Percentiles rank a stretch among this genome's conserved stretches.
These are phyloP conservation scores for Yarrowia galli DNA, from an alignment of 1,139 yeast species.

Conservation along the genomic window DNA sequence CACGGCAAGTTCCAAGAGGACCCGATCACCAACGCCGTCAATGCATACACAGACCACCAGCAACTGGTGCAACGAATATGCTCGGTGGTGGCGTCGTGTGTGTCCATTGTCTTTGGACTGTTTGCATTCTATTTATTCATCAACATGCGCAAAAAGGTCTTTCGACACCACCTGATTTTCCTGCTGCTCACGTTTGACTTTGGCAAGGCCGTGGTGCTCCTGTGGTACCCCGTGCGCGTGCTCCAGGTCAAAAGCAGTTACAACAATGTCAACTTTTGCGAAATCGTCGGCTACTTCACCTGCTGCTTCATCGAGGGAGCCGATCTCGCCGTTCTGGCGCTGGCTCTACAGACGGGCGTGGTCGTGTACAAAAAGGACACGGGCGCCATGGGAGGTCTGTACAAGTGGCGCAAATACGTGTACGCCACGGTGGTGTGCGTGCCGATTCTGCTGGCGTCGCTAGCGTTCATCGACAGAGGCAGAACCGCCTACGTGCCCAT, in stretches of 20 bases:
- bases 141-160: conserved; percentile 48
- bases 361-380: conserved; percentile 62
- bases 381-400: conserved; percentile 77
- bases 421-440: conserved; percentile 65
- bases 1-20: conserved; percentile 36
- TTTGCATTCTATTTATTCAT: conserved; percentile 49
- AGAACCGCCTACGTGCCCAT: conserved; percentile 50
- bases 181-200: conserved; percentile 74
- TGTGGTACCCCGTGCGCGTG: conserved; percentile 74
- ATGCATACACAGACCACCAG: conserved; percentile 45
- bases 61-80: conserved; percentile 45
- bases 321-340: conserved; percentile 80
- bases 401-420: conserved; percentile 63
- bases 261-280: conserved; percentile 64
- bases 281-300: conserved; percentile 84
- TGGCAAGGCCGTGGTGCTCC: conserved; percentile 71
- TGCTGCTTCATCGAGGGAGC: conserved; percentile 87
- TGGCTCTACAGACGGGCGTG: conserved; percentile 83
- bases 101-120: conserved; percentile 49
- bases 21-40: conserved; percentile 43
- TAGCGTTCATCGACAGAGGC: conserved; percentile 65
- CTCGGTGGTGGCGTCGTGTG: conserved; percentile 48
- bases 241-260: conserved; percentile 60
- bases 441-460: conserved; percentile 73
- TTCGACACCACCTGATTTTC: conserved; percentile 60